A percentile compares a stretch with the other conserved stretches of the same genome.
Evolutionary conservation across 2,329 filamentous ascomycete species (phyloP).

Genomic region (Lasiodiplodia sp.): DNA sequence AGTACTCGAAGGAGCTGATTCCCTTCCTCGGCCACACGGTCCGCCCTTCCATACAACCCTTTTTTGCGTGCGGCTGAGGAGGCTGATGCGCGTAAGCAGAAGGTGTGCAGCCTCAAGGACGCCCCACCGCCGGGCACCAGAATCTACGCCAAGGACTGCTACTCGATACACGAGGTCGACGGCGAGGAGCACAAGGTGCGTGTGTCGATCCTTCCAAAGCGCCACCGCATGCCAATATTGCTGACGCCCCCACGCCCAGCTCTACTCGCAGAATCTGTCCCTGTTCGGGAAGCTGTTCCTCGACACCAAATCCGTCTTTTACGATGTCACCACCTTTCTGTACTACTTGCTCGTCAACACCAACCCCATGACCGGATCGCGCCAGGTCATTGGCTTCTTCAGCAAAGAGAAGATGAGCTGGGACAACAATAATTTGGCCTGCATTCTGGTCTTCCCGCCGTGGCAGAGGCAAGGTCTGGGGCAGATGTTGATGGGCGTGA

Average conservation of each 20-base stretch:
- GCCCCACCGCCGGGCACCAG: constrained; percentile 69
- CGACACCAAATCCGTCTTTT: constrained; percentile 98
- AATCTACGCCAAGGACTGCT: constrained; percentile 80
- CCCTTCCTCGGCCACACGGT: constrained; percentile 57
- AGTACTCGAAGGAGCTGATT: constrained; percentile 72
- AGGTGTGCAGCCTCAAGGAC: constrained; percentile 52
- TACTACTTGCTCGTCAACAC: constrained; percentile 82
- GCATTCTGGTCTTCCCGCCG: constrained; percentile 93
- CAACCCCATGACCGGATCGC: constrained; percentile 21
- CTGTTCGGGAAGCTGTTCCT: constrained; percentile 97
- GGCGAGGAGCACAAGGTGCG: constrained; percentile 76
- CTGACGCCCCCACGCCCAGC: constrained; percentile 39
- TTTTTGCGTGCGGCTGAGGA: background rate
- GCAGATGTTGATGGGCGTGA: constrained; percentile 87
- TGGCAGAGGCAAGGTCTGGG: constrained; percentile 93
- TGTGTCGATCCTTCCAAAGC: background rate
- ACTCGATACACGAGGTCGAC: constrained; percentile 91
- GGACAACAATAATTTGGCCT: constrained; percentile 98
- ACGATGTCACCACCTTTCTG: constrained; percentile 91
- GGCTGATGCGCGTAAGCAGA: constrained; percentile 39
- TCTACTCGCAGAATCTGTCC: constrained; percentile 94
- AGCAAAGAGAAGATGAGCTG: constrained; percentile 98
- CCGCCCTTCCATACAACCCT: constrained; percentile 32
- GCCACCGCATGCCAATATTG: background rate
- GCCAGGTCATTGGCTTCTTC: constrained; percentile 90